These are phyloP conservation scores for Alternaria sp. DNA, from an alignment of 2,329 filamentous ascomycete genomes.

Conservation along the genomic window DNA sequence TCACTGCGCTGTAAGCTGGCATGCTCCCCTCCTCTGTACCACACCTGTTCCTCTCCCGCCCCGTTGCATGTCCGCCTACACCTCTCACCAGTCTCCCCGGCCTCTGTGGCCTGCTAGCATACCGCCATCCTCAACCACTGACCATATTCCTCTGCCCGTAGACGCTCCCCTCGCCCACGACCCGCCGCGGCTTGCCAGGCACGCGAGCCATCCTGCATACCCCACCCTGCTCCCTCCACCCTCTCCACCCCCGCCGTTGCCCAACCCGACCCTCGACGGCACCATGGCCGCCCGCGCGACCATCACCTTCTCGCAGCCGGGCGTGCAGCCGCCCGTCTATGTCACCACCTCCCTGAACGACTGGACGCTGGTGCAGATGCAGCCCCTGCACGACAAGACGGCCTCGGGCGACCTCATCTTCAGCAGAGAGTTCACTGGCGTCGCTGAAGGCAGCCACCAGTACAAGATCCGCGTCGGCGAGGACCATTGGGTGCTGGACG, in stretches of 20 bases:
- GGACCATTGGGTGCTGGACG: conserved; percentile 71
- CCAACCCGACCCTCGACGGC: not conserved
- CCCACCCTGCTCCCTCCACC: not conserved
- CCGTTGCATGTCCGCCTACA: conserved; percentile 25
- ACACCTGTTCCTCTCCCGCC: conserved; percentile 18
- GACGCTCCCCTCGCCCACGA: conserved; percentile 13
- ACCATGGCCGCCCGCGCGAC: conserved; percentile 51
- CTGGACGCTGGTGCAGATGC: conserved; percentile 74
- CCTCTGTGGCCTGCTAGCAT: conserved; percentile 20
- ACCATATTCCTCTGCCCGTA: conserved; percentile 31
- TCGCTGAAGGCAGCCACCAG: conserved; percentile 67
- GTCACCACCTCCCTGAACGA: conserved; percentile 72
- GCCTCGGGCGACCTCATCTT: conserved; percentile 65
- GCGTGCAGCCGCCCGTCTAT: conserved; percentile 70
- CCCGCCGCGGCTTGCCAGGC: conserved; percentile 18
- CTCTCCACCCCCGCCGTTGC: not conserved
- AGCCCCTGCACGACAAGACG: conserved; percentile 53
- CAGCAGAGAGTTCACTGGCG: conserved; percentile 61
- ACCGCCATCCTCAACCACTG: conserved; percentile 33
- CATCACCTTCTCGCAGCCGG: conserved; percentile 67
- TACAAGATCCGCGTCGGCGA: conserved; percentile 76
- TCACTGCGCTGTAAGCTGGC: conserved; percentile 9
- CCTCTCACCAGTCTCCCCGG: conserved; percentile 22
- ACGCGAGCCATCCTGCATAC: conserved; percentile 19
- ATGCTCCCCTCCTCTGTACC: conserved; percentile 21